Evolutionary conservation across 805 yeast genomes (phyloP), one percentile per base, ranked within the genome.

Genomic region (Jamesozyma jinghongensis): DNA sequence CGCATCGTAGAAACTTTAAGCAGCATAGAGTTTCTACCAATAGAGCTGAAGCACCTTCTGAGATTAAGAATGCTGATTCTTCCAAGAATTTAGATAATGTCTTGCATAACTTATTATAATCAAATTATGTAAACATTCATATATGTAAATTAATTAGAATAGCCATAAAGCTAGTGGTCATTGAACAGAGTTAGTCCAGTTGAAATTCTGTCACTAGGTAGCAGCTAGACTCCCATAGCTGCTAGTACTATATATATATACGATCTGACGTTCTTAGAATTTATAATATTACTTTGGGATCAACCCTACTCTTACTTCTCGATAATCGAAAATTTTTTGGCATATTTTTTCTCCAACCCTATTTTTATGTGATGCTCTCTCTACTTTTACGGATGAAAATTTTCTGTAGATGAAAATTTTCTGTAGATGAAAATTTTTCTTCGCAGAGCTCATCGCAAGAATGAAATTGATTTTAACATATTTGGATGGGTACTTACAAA

Each of bases 11-110:
- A 56, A 68, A 65, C 16, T 86, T 86, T 59, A 74, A 72, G 43
- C 97, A 88, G 61, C 67, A 86, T 47, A 71, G 71, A 28, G 81
- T 83, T 14, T 66, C 78, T 11, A 76, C 85, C 7, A 72, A 72
- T 13, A 72, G 94, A 51, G 81, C 85, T 0, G 76, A 72, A 44
- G 87, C 85, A 10, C 66, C 69, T 14, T 59, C 63, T 1, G 57
- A 62, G 19, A 64, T 71, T 32, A 60, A 56, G 38, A 37, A 43
- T 19, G 75, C 77, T 47, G 60, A 60, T 30, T 59, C 62, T 19
- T 50, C 70, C 61, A 19, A 69, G 69, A 51, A 52, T 16, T 44
- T 67, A 19, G 57, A 59, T 7, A 54, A 46, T n/a, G 79, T 79
- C 20, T 65, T 80, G 42, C 69, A 72, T 13, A 73, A 67, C 42